A percentile compares a stretch with the other conserved stretches of the same genome.
Evolutionary conservation across 2,329 filamentous ascomycete species (phyloP).

Genomic region (Hymenotorrendiella dingleyae): DNA sequence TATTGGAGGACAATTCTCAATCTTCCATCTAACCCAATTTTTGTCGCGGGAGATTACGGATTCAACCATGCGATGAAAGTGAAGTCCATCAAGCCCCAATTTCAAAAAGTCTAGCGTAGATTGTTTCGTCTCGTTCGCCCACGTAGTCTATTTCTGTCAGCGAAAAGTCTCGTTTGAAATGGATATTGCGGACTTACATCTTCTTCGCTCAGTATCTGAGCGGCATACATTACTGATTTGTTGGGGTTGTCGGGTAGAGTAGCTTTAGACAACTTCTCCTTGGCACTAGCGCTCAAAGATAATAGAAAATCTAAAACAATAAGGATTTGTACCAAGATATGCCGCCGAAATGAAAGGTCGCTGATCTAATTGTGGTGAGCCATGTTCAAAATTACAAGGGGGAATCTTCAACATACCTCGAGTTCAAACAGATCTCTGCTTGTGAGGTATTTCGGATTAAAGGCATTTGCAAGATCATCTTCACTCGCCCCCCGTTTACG

Average conservation of each 20-base stretch:
- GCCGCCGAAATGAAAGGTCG: constrained; percentile 87
- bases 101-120: constrained; percentile 79
- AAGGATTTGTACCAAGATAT: constrained; percentile 90
- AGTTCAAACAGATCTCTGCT: constrained; percentile 93
- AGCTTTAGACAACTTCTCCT: constrained; percentile 67
- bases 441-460: constrained; percentile 98
- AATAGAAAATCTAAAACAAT: constrained; percentile 93
- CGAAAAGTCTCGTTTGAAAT: background rate
- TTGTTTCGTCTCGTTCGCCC: constrained; percentile 73
- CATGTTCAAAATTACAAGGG: constrained; percentile 4
- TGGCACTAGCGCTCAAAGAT: constrained; percentile 77
- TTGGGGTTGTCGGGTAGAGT: constrained; percentile 52
- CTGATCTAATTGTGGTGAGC: constrained; percentile 58
- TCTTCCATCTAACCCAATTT: constrained; percentile 99
- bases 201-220: constrained; percentile 71
- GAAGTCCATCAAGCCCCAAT: constrained; percentile 74
- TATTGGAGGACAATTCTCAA: constrained; percentile 86
- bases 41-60: constrained; percentile 93
- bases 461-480: constrained; percentile 63
- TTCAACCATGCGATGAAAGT: constrained; percentile 95
- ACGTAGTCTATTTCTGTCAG: constrained; percentile 57
- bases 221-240: constrained; percentile 78
- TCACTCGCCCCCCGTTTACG: constrained; percentile 60
- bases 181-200: constrained; percentile 52
- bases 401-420: constrained; percentile 52